These are phyloP conservation scores for Yamadazyma takamatsuzukensis DNA, from an alignment of 805 yeast species.

Conservation along the genomic window DNA sequence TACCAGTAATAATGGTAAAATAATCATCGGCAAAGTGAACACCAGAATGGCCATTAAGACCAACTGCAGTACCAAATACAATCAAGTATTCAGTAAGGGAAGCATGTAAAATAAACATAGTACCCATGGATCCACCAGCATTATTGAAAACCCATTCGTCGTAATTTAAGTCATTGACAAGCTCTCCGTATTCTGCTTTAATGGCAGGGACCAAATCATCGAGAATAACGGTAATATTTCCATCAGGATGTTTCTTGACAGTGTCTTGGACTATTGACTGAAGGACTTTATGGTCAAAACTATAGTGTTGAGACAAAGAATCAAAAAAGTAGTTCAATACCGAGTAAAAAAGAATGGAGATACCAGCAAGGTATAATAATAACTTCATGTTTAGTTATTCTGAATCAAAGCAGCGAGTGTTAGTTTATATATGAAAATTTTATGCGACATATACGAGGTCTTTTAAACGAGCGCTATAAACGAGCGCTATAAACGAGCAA, in stretches of 20 bases:
- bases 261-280: conserved; percentile 56
- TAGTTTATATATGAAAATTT: no score
- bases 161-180: conserved; percentile 65
- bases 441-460: not conserved
- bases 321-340: conserved; percentile 30
- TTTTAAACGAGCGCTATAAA: conserved; percentile 1
- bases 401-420: no score
- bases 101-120: conserved; percentile 93
- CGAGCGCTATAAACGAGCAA: no score
- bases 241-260: conserved; percentile 50
- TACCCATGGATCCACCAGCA: conserved; percentile 99
- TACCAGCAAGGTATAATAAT: conserved; percentile 16
- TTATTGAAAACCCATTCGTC: conserved; percentile 95
- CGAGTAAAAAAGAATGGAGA: conserved; percentile 22
- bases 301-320: conserved; percentile 61
- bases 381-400: conserved; percentile 20
- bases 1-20: conserved; percentile 83
- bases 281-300: conserved; percentile 65
- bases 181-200: conserved; percentile 53
- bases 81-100: conserved; percentile 90
- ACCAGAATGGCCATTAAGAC: conserved; percentile 96
- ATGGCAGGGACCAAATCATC: conserved; percentile 57
- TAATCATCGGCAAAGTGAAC: conserved; percentile 97
- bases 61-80: conserved; percentile 88
- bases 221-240: conserved; percentile 61